Evolutionary conservation across 371 early-diverging fungal genomes (phyloP), one percentile per base, ranked within the genome.

Genomic region (Vairimorpha apis): DNA sequence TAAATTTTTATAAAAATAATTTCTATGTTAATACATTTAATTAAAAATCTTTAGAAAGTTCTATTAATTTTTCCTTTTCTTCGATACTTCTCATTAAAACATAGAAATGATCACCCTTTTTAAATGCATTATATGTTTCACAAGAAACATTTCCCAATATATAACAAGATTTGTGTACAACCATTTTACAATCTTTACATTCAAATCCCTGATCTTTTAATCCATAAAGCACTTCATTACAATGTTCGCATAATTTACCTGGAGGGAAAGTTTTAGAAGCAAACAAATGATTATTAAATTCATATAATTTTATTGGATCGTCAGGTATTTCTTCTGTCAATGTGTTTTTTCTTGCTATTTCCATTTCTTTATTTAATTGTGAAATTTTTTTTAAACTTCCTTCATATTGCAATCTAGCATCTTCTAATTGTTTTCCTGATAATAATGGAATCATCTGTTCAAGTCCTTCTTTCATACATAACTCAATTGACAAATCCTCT

Each of bases 101-200:
- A 73, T 72, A 72, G 30, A 70, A 65, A 30, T 58, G 33, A 14
- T 70, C 72, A 23, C 84, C 82, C 10, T 63, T 68, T 21, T 70
- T 77, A 67, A 83, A 69, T 7, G 81, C 81, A 37, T 72, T 72
- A 18, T 76, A 67, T 49, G 80, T 30, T 63, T 83, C 84, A 72
- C 84, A 83, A 12, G 78, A 76, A 7, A 72, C 65, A 35, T 78
- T 68, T 27, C 65, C 72, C 0, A 83, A 64, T 12, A 82, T 69
- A 74, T 82, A 81, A 60, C 84, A 83, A 2, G 62, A 38, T 30
- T 71, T 78, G 56, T 83, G 84, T 0, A 79, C 79, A 45, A 74
- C 65, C 53, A 80, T 65, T 18, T 67, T 44, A 60, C 84, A 83
- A 45, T 82, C 82, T 55, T 47, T 77, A 70, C 84, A 83, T n/a